Evolutionary conservation across 2,329 filamentous ascomycete species (phyloP), one percentile per base, ranked within the genome.

Genomic region (Pestalotiopsis sp.): DNA sequence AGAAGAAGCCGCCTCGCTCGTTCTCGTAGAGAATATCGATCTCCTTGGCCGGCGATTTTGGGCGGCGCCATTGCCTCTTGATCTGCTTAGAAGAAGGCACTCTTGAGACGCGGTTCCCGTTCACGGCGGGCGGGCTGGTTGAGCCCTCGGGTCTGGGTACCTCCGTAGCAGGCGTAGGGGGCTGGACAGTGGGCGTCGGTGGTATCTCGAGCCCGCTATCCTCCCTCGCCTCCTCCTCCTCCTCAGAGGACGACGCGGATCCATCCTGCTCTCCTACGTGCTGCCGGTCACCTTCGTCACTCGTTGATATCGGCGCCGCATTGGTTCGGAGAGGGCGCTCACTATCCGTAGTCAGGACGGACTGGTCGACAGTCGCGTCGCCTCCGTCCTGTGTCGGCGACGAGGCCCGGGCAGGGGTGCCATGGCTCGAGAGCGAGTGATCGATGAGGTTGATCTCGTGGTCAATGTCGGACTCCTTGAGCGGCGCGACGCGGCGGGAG

Each of bases 1-100:
- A 98, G 70, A 97, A 85, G 77, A 98, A 97, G 52, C 90, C 91
- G 12, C 96, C 96, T 68, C 96, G 89, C 82, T 99, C 93, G 77
- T 99, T 99, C 79, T 99, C 96, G 80, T 97, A 98, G 0, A 99
- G 85, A 4, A 98, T 88, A 72, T 99, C 96, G 70, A 98, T 90
- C 36, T 88, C 91, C 2, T 84, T 84, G 77, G 82, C 86, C 71
- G 76, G 81, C 69, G 80, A 70, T 69, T 73, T 75, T 14, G 67
- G 63, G n/a, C 64, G 65, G 1, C 61, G 66, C 14, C 31, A 39
- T 3, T 66, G 64, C n/a, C 38, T 72, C 3, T 60, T 66, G 14
- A 31, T 25, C 23, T 56, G 41, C 12, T 58, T 38, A 25, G n/a
- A 38, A 13, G 45, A 58, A 9, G 63, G 17, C 4, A 38, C 65